Evolutionary conservation across 1,139 yeast species (phyloP), one percentile per base, ranked within the genome.

Genomic region (Cylindricascospora bacillispora): DNA sequence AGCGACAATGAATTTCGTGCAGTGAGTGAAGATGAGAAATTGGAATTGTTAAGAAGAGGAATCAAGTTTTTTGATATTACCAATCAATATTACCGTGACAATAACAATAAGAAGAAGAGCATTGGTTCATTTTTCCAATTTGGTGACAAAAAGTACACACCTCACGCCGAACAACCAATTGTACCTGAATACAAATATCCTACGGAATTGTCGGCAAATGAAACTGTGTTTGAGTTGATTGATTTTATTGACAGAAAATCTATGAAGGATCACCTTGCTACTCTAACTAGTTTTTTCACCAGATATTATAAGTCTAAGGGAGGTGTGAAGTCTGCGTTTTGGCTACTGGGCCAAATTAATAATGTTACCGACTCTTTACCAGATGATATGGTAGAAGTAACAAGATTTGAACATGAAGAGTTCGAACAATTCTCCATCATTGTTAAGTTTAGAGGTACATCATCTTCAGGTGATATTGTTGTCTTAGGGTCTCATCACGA

Each of bases 401-500:
- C 45, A 24, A 59, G 60, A 25, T 59, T 71, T 38, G 57, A 58
- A 22, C 82, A 75, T 45, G 44, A 51, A 5, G 46, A 43, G 5
- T 75, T 80, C 77, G 52, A 53, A 27, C 82, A 75, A 49, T 68
- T 66, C 40, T 69, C 82, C 40, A 42, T 75, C 34, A 56, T 75
- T 34, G 71, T 65, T 7, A 52, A 49, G n/a, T 41, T 66, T 13
- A 40, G 43, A 21, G 65, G 65, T 12, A 28, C 41, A 1, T 54
- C 52, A 11, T 57, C 56, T 24, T 63, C 66, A 29, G 69, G 67
- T 6, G 51, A 53, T 25, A 59, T 69, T 15, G 77, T 86, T 3
- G 72, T 86, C 13, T 70, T 86, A 17, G 95, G 95, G 0, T 79
- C 94, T 15, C 97, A 89, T 57, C 82, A 79, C 49, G 98, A 86